A percentile compares a stretch with the other conserved stretches of the same genome.
phyloP scores from a whole-genome alignment of 1,284 basidiomycete species.

The Leucoagaricus sp. region DNA sequence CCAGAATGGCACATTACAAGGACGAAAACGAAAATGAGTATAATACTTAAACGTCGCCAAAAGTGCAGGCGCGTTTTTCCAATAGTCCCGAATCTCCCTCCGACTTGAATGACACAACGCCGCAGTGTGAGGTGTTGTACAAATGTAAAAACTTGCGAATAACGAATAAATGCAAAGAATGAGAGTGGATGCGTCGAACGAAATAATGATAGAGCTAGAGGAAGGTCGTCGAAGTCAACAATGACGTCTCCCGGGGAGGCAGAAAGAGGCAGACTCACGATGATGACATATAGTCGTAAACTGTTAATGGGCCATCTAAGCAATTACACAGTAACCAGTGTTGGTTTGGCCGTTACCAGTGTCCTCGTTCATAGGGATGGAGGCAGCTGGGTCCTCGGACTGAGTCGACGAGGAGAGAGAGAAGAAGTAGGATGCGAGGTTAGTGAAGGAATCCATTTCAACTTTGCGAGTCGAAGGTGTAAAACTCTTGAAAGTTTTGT shows the following conservation, averaged over 20 bases:
- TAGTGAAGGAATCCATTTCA: slow-evolving; percentile 14
- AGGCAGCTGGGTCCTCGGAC: slow-evolving; percentile 7
- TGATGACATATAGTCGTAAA: background rate
- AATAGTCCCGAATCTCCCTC: background rate
- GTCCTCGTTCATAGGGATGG: slow-evolving; percentile 11
- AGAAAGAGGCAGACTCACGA: background rate
- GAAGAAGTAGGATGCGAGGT: slow-evolving; percentile 8
- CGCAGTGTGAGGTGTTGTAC: background rate
- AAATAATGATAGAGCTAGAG: slow-evolving; percentile 9
- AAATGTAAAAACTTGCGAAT: background rate
- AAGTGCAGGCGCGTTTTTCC: slow-evolving; percentile 1
- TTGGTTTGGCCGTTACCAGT: background rate
- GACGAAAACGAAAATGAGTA: slow-evolving; percentile 10
- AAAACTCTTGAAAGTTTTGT: too few relatives aligned
- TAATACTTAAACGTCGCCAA: slow-evolving; percentile 14
- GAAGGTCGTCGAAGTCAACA: background rate
- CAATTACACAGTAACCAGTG: slow-evolving; percentile 11
- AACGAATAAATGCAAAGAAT: background rate
- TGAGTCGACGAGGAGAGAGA: slow-evolving; percentile 4
- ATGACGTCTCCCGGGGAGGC: background rate
- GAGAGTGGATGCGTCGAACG: background rate
- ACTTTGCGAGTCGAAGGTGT: too few relatives aligned
- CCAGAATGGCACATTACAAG: slow-evolving; percentile 8
- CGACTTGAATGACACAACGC: background rate
- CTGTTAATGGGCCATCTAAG: background rate